These are phyloP conservation scores for Vigna nakashimae DNA, from an alignment of 306 rosid species.

Conservation along the genomic window DNA sequence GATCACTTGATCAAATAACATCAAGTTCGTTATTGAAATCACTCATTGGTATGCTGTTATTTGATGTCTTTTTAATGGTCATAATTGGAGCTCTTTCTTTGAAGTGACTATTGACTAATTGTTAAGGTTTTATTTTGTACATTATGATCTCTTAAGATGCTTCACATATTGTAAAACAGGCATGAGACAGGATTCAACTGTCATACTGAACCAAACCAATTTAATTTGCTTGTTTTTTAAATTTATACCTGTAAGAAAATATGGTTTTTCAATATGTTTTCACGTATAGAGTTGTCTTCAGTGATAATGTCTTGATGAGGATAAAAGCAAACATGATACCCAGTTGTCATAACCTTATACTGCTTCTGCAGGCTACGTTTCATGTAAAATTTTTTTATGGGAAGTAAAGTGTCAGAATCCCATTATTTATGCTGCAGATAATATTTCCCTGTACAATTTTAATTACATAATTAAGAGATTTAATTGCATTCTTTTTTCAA, in stretches of 20 bases:
- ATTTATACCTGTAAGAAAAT: neutral
- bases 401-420: conserved; percentile 6
- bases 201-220: neutral
- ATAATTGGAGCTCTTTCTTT: conserved; percentile 15
- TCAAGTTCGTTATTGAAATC: conserved; percentile 23
- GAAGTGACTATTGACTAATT: conserved; percentile 3
- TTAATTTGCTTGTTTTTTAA: neutral
- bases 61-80: conserved; percentile 33
- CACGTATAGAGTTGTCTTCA: neutral
- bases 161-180: no score
- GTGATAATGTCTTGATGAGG: neutral
- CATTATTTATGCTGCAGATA: no score
- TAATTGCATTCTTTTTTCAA: no score
- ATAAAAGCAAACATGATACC: conserved; percentile 20
- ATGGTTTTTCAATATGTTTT: neutral
- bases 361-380: conserved; percentile 35
- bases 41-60: conserved; percentile 3
- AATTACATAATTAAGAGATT: no score
- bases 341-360: conserved; percentile 1
- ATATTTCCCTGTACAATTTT: no score
- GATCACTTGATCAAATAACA: conserved; percentile 18
- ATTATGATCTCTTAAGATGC: neutral
- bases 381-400: conserved; percentile 9
- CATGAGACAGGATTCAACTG: no score
- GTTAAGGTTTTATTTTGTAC: conserved; percentile 17